A percentile compares a stretch with the other conserved stretches of the same genome.
phyloP scores from a whole-genome alignment of 2,329 filamentous ascomycete species.

The Neurospora sp. region DNA sequence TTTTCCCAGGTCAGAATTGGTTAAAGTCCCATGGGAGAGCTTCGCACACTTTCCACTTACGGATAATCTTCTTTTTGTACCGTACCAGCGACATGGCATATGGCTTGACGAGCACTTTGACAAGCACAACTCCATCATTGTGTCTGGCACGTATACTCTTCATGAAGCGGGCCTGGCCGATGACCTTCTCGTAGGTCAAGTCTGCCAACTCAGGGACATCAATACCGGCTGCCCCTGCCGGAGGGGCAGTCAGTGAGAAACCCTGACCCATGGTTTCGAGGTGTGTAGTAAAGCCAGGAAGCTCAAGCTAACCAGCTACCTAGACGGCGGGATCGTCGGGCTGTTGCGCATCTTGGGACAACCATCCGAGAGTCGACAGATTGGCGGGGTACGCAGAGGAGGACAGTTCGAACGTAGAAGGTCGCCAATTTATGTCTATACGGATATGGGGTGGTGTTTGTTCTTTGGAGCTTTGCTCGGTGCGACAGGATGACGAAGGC shows the following conservation, averaged over 20 bases:
- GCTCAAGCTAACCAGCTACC: constrained; percentile 13
- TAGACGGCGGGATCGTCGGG: constrained; percentile 2
- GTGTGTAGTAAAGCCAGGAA: not conserved
- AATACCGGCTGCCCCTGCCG: constrained; percentile 84
- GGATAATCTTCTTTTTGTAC: constrained; percentile 67
- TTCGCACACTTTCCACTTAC: constrained; percentile 35
- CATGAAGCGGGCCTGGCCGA: constrained; percentile 90
- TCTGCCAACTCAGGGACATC: constrained; percentile 89
- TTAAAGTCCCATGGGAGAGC: no score
- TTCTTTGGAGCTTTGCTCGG: not conserved
- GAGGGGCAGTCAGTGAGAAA: constrained; percentile 86
- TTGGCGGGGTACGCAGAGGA: not conserved
- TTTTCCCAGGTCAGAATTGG: constrained; percentile 4
- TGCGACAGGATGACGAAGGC: not conserved
- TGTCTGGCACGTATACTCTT: constrained; percentile 89
- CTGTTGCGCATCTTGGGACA: constrained; percentile 14
- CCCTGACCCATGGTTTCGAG: constrained; percentile 76
- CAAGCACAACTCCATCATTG: constrained; percentile 81
- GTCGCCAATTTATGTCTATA: not conserved
- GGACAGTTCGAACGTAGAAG: not conserved
- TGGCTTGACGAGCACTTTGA: constrained; percentile 92
- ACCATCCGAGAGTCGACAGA: not conserved
- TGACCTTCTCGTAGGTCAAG: constrained; percentile 80
- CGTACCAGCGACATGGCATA: constrained; percentile 72
- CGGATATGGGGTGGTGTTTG: not conserved